Base-by-base conservation (phyloP, 2,329 filamentous ascomycete species). In the Rugonectria rugulosa region DNA sequence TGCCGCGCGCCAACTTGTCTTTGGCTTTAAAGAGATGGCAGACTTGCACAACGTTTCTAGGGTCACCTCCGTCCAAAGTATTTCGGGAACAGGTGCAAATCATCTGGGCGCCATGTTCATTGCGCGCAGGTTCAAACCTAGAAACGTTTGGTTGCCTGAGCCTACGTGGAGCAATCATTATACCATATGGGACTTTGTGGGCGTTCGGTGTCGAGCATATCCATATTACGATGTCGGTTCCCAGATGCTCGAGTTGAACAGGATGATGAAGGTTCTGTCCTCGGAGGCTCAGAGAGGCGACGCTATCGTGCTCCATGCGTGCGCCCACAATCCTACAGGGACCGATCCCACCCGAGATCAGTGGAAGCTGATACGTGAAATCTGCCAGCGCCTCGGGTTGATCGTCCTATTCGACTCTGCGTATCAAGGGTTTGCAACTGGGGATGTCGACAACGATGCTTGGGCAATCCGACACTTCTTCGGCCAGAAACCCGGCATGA, bases 131-230 rank as follows among this genome's bases (percentile, higher is more conserved):
- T 32, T 66, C 5, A 55, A 59, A n/a, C 67, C 70, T 0, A 38
- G 40, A 14, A 56, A 59, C 2, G 68, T 75, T n/a, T 75, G 63
- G 62, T 62, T 75, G 5, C 48, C 63, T 1, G 32, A 62, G 6
- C 62, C 62, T 6, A 60, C 46, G 1, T 66, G 64, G 62, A 94
- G 81, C 81, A 97, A 60, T 15, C 61, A 76, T 50, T 32, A 56
- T 6, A 58, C 63, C 12, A 68, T 75, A 31, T 76, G 70, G 66
- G 56, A 64, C 12, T 49, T 62, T 3, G 62, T n/a, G 58, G 2
- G 66, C 48, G 2, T 51, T 65, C 1, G 27, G 34, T 3, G 58
- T 74, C 8, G 34, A 12, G 44, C 50, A 3, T 76, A 73, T 34
- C 68, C 70, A 3, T 73, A 76, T 54, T 76, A 68, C 53, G 21